phyloP scores from a whole-genome alignment of 352 stramenopile species.

The Blastocystis sp. region DNA sequence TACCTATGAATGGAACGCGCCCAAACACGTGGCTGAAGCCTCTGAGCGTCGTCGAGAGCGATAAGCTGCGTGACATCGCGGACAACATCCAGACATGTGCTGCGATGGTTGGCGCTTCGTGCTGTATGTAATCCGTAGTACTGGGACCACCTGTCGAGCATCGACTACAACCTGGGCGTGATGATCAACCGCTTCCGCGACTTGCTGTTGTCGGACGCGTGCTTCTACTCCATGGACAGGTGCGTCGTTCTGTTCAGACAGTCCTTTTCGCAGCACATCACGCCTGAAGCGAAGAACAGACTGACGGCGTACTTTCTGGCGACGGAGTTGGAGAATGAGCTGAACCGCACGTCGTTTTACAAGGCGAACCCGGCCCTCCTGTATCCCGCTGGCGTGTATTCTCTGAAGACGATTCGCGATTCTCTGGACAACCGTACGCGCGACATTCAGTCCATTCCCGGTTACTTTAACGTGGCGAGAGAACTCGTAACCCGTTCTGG shows the following conservation, averaged over 20 bases:
- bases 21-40: neutral
- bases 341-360: constrained; percentile 18
- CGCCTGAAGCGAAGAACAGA: neutral
- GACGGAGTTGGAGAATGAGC: constrained; percentile 25
- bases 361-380: neutral
- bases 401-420: neutral
- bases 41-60: neutral
- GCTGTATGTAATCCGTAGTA: neutral
- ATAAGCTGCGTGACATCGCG: neutral
- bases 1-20: neutral
- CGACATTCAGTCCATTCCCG: neutral
- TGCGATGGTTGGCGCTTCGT: neutral
- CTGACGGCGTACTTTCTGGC: constrained; percentile 12
- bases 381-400: neutral
- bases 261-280: neutral
- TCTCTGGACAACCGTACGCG: neutral
- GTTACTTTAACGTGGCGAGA: neutral
- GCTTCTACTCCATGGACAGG: neutral
- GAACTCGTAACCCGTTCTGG: neutral
- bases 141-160: neutral
- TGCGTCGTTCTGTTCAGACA: neutral
- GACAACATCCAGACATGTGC: neutral
- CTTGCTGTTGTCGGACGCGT: neutral
- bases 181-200: constrained; percentile 2
- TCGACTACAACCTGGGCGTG: neutral